Evolutionary conservation across 768 basidiomycete species (phyloP).

Genomic region (Leucocoprinus birnbaumii): DNA sequence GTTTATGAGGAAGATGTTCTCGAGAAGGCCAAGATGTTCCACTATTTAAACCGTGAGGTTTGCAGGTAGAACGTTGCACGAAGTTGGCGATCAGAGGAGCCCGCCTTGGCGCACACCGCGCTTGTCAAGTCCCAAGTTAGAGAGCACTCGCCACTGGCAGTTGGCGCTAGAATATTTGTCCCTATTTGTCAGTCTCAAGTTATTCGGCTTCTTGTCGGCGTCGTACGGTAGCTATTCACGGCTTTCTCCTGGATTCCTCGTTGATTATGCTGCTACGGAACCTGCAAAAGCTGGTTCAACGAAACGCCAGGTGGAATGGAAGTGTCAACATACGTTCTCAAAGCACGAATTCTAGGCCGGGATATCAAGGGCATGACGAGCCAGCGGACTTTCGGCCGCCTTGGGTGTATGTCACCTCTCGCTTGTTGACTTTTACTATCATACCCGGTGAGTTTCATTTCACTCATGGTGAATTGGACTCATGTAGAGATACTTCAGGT

Average conservation of each 20-base stretch:
- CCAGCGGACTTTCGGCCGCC: conserved; percentile 52
- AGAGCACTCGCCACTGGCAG: too few relatives aligned
- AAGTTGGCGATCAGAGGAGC: too few relatives aligned
- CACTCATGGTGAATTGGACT: background rate
- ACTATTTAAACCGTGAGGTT: too few relatives aligned
- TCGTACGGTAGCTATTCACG: background rate
- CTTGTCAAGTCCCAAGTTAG: too few relatives aligned
- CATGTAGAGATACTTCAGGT: conserved; percentile 30
- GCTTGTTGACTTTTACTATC: conserved; percentile 48
- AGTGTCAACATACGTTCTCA: background rate
- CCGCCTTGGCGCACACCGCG: too few relatives aligned
- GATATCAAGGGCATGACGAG: conserved; percentile 10
- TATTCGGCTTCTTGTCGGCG: too few relatives aligned
- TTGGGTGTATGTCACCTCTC: conserved; percentile 55
- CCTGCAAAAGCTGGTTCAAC: background rate
- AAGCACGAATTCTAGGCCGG: background rate
- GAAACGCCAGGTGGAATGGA: background rate
- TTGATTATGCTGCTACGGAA: background rate
- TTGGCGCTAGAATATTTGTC: too few relatives aligned
- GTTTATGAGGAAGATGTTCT: too few relatives aligned
- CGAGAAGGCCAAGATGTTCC: too few relatives aligned
- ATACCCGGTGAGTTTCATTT: conserved; percentile 46
- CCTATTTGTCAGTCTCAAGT: too few relatives aligned
- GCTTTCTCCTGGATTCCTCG: background rate
- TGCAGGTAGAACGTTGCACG: too few relatives aligned